Base-by-base conservation (phyloP, 805 yeast species). In the Candida montana region DNA sequence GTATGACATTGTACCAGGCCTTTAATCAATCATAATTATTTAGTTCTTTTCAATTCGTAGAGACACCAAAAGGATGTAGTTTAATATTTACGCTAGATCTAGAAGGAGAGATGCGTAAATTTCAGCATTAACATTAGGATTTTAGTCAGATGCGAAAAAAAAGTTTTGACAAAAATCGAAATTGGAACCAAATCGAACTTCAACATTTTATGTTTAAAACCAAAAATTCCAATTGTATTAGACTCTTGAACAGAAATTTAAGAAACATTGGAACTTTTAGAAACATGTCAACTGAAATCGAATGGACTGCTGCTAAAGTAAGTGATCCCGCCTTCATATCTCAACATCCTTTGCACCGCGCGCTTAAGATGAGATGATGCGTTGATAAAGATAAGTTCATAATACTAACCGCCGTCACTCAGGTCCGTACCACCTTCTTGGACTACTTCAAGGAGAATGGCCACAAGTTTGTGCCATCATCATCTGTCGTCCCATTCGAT, bases 401-500 rank as follows among this genome's bases (percentile, higher is more conserved):
- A 19, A 33, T 26, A 26, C 37, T 34, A 34, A 34, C 37, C 6
- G 26, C 2, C 2, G 15, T 11, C n/a, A 13, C 12, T 19, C 33
- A 74, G 67, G 89, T 86, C 53, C 87, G 99, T 69, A 65, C 72
- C 47, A 87, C 98, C 31, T 93, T 87, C 63, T 70, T 93, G 58
- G 83, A 89, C 51, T 91, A 69, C 61, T 93, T 93, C 67, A 74
- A 75, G 51, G 67, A 74, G 35, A 64, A 71, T 7, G 72, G 71
- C 8, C 99, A 93, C 63, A 82, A 79, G 3, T 89, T 76, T 62
- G 90, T 93, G 35, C 88, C 96, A 18, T 84, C 95, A 0, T 89
- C 98, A 2, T 86, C 96, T 0, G 98, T 91, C 23, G 82, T 93
- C 46, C 99, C 99, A 40, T 95, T 83, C 63, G 97, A 93, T 68